Base-by-base conservation (phyloP, 2,329 filamentous ascomycete species). In the Microcyclospora tardicrescens region DNA sequence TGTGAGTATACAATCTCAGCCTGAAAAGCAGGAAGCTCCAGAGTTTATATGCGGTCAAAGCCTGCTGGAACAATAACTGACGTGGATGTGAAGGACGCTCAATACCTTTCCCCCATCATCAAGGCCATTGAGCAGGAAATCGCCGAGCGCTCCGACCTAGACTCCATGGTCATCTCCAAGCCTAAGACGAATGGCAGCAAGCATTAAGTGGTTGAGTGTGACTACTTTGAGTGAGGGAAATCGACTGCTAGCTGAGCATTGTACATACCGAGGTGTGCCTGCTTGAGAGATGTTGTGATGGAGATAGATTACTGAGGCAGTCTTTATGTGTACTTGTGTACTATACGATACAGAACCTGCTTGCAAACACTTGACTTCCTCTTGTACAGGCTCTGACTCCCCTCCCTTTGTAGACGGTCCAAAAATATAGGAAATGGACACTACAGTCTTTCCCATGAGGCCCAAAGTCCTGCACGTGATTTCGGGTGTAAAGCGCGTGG, bases 71-170 rank as follows among this genome's bases (percentile, higher is more conserved):
- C 12, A 32, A 10, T 32, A 15, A 32, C 30, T n/a, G 14, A 32
- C 14, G 10, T 5, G 30, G 12, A 5, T 32, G 12, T n/a, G 30
- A 59, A 84, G 79, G 80, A 84, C 53, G 56, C 66, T 43, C 67
- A 68, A 53, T 84, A 84, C 60, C 69, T 84, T 36, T 69, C 68
- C 51, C 72, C 73, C 29, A 73, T 82, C 59, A 81, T 84, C 61
- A 65, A 68, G 50, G 75, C 81, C 60, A 73, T 84, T 54, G 76
- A 82, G 64, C 66, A 69, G 39, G 79, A 82, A 66, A 61, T 66
- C 50, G 71, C 71, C 56, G 80, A 84, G 65, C 73, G 78, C 49
- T 68, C 70, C 49, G 79, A 84, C 56, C 64, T 84, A 52, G 80
- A 84, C 61, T 67, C 72, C 48, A 70, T 84, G 67, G 64, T 74